A percentile compares a stretch with the other conserved stretches of the same genome.
Evolutionary conservation across 1,139 yeast genomes (phyloP).

Genomic region (Lodderomyces pseudojiufengensis): DNA sequence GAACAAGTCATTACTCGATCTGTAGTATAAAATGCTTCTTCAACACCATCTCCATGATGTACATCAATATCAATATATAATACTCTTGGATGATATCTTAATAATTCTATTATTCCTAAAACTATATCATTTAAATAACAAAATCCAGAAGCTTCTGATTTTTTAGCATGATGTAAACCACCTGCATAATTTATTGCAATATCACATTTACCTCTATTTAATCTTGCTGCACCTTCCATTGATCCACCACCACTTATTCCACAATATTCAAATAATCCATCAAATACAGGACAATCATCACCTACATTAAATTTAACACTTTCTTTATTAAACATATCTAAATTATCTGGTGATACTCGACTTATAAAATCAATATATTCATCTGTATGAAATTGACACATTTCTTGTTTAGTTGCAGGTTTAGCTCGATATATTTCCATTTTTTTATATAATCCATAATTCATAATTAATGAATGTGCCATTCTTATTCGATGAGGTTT

Average conservation of each 20-base stretch:
- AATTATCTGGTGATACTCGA: slow-evolving; percentile 90
- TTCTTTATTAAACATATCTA: slow-evolving; percentile 87
- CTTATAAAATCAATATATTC: slow-evolving; percentile 93
- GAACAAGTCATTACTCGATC: slow-evolving; percentile 98
- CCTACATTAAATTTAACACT: slow-evolving; percentile 95
- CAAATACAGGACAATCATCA: slow-evolving; percentile 96
- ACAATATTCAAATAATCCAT: slow-evolving; percentile 92
- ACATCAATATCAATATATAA: slow-evolving; percentile 93
- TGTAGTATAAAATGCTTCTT: slow-evolving; percentile 94
- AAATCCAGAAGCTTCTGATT: slow-evolving; percentile 93
- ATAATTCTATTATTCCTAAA: slow-evolving; percentile 80
- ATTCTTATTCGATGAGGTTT: slow-evolving; percentile 97
- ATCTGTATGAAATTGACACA: slow-evolving; percentile 98
- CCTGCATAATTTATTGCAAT: slow-evolving; percentile 97
- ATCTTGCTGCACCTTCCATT: slow-evolving; percentile 93
- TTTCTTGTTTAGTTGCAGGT: slow-evolving; percentile 97
- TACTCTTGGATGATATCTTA: slow-evolving; percentile 93
- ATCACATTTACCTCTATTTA: slow-evolving; percentile 91
- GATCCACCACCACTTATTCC: slow-evolving; percentile 95
- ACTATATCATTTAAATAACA: slow-evolving; percentile 75
- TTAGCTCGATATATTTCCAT: slow-evolving; percentile 97
- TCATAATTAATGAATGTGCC: slow-evolving; percentile 97
- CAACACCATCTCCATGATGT: slow-evolving; percentile 98
- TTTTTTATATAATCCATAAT: slow-evolving; percentile 91
- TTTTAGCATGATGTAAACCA: slow-evolving; percentile 95